A percentile compares a stretch with the other conserved stretches of the same genome.
Evolutionary conservation across 2,329 filamentous ascomycete species (phyloP).

Genomic region (Venturia effusa): DNA sequence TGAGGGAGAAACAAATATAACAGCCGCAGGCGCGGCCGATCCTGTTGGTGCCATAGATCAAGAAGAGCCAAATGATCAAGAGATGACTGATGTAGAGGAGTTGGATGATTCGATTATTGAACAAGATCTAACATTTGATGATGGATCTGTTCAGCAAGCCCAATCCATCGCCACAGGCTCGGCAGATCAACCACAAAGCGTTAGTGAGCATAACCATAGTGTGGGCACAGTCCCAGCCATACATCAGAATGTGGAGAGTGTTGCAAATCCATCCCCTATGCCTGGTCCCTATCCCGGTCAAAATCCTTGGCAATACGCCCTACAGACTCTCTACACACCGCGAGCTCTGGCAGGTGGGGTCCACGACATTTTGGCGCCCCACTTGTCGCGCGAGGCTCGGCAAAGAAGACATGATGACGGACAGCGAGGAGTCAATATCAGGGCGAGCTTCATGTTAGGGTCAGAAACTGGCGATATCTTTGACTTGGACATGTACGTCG

Average conservation of each 20-base stretch:
- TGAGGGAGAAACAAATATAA: neutral
- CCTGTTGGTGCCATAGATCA: neutral
- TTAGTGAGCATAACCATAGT: neutral
- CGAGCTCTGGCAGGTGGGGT: slow-evolving; percentile 30
- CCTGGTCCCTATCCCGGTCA: slow-evolving; percentile 12
- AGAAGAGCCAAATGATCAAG: neutral
- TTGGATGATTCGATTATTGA: neutral
- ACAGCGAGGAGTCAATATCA: slow-evolving; percentile 28
- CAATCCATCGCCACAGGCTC: neutral
- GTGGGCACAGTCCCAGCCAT: neutral
- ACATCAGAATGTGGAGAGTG: slow-evolving; percentile 14
- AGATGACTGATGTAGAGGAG: neutral
- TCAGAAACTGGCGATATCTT: slow-evolving; percentile 29
- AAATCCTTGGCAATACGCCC: slow-evolving; percentile 15
- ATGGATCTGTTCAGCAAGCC: neutral
- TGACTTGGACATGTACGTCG: slow-evolving; percentile 34
- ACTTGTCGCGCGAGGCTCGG: slow-evolving; percentile 31
- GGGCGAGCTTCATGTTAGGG: slow-evolving; percentile 35
- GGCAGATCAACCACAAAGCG: neutral
- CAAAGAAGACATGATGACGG: slow-evolving; percentile 6
- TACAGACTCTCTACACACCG: slow-evolving; percentile 30
- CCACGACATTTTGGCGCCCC: slow-evolving; percentile 28
- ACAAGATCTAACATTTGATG: neutral
- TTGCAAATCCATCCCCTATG: slow-evolving; percentile 18
- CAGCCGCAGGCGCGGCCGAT: neutral